Percentiles rank a stretch among this genome's conserved stretches.
Conservation (phyloP, 768 basidiomycete species). For the Trametes coccinea region DNA sequence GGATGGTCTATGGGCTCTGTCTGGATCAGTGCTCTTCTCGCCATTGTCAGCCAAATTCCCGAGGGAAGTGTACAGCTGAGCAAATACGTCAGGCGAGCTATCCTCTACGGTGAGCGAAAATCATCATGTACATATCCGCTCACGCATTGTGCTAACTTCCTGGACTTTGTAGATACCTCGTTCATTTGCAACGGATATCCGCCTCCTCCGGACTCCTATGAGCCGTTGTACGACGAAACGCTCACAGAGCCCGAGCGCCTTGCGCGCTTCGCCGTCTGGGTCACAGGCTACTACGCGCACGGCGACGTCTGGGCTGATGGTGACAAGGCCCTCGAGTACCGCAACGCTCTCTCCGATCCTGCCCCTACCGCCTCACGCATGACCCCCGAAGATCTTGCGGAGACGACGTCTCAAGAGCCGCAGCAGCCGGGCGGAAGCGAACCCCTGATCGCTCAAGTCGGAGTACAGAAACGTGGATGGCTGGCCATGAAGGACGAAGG, state of each 20-base stretch:
- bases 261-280: constrained; percentile 2
- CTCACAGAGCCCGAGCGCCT: not conserved
- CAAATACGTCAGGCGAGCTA: constrained; percentile 6
- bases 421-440: constrained; percentile 1
- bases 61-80: not conserved
- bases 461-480: not conserved
- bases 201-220: not conserved
- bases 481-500: not conserved
- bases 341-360: constrained; percentile 1
- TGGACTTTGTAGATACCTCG: not conserved
- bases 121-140: not conserved
- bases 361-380: constrained; percentile 3
- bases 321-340: not conserved
- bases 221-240: not conserved
- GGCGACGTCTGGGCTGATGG: not conserved
- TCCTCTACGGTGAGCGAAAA: constrained; percentile 6
- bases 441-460: not conserved
- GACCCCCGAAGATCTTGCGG: constrained; percentile 5
- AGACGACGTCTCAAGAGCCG: not conserved
- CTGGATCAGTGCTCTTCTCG: constrained; percentile 26
- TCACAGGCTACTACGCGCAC: constrained; percentile 17
- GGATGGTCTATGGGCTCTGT: constrained; percentile 40
- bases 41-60: not conserved
- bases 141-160: not conserved
- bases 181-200: constrained; percentile 4